phyloP scores from a whole-genome alignment of 108 stramenopile genomes.

The Cyclostephanos tholiformis region DNA sequence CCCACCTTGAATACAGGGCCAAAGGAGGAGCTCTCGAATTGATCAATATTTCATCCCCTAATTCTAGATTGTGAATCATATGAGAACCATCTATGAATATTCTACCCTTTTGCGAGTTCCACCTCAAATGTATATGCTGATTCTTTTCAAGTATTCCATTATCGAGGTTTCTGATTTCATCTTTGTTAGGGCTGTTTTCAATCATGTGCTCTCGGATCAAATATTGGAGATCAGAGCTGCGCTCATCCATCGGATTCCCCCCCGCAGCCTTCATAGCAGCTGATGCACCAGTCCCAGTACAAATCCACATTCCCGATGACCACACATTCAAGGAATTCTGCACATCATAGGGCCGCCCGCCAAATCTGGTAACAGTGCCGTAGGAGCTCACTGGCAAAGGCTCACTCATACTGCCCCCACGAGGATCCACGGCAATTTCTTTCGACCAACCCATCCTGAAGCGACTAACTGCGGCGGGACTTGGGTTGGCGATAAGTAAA shows the following conservation, averaged over 20 bases:
- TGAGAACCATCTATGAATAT: conserved; percentile 90
- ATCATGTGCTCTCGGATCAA: conserved; percentile 93
- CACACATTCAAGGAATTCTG: conserved; percentile 85
- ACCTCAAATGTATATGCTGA: conserved; percentile 87
- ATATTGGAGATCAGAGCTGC: conserved; percentile 82
- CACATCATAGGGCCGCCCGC: conserved; percentile 71
- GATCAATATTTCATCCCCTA: conserved; percentile 93
- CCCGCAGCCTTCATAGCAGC: conserved; percentile 95
- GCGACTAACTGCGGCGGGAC: conserved; percentile 90
- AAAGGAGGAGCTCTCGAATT: conserved; percentile 86
- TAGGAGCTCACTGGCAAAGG: conserved; percentile 49
- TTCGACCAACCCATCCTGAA: conserved; percentile 87
- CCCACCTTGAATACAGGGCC: conserved; percentile 58
- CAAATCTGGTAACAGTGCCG: conserved; percentile 80
- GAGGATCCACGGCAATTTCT: conserved; percentile 36
- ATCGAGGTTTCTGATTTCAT: conserved; percentile 59
- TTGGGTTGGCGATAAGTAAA: conserved; percentile 93
- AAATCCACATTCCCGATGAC: conserved; percentile 87
- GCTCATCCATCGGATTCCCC: conserved; percentile 74
- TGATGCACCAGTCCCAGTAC: conserved; percentile 87
- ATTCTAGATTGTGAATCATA: conserved; percentile 85
- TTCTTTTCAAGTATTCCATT: conserved; percentile 77
- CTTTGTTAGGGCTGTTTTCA: conserved; percentile 66
- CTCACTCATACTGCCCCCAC: conserved; percentile 29
- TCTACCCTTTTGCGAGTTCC: conserved; percentile 91